These are phyloP conservation scores for Conoideocrella luteorostrata DNA, from an alignment of 2,329 filamentous ascomycete species.

Conservation along the genomic window DNA sequence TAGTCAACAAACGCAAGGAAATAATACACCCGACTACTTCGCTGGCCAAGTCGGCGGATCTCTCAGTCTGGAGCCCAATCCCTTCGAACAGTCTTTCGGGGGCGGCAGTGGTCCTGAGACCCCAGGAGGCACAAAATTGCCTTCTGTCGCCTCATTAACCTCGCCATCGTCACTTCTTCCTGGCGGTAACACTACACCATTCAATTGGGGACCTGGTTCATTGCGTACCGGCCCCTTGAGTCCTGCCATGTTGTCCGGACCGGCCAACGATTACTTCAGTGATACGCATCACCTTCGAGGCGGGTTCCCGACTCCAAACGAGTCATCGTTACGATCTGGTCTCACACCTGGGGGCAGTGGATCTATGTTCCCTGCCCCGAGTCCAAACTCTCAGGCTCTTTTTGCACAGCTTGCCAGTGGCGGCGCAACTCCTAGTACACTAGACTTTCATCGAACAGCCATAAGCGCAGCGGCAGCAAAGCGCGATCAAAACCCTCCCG, in stretches of 20 bases:
- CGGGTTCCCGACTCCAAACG: slow-evolving; percentile 91
- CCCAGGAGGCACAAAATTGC: slow-evolving; percentile 75
- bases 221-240: slow-evolving; percentile 88
- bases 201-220: slow-evolving; percentile 77
- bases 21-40: slow-evolving; percentile 64
- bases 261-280: slow-evolving; percentile 77
- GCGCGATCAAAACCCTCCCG: slow-evolving; percentile 35
- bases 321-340: slow-evolving; percentile 86
- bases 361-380: slow-evolving; percentile 93
- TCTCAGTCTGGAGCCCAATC: slow-evolving; percentile 81
- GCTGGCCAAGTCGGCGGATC: slow-evolving; percentile 47
- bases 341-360: slow-evolving; percentile 91
- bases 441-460: slow-evolving; percentile 93
- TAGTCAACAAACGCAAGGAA: slow-evolving; percentile 37
- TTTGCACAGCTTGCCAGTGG: slow-evolving; percentile 74
- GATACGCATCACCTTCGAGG: slow-evolving; percentile 72
- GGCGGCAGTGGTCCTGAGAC: slow-evolving; percentile 62
- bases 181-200: slow-evolving; percentile 64
- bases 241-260: slow-evolving; percentile 93
- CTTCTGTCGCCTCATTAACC: slow-evolving; percentile 82
- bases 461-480: slow-evolving; percentile 69
- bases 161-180: slow-evolving; percentile 79
- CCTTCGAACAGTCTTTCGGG: slow-evolving; percentile 92
- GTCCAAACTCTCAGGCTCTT: slow-evolving; percentile 77
- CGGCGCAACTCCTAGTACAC: slow-evolving; percentile 78